These are phyloP conservation scores for Pyrus hybrid DNA, from an alignment of 331 rosid genomes.

Conservation along the genomic window DNA sequence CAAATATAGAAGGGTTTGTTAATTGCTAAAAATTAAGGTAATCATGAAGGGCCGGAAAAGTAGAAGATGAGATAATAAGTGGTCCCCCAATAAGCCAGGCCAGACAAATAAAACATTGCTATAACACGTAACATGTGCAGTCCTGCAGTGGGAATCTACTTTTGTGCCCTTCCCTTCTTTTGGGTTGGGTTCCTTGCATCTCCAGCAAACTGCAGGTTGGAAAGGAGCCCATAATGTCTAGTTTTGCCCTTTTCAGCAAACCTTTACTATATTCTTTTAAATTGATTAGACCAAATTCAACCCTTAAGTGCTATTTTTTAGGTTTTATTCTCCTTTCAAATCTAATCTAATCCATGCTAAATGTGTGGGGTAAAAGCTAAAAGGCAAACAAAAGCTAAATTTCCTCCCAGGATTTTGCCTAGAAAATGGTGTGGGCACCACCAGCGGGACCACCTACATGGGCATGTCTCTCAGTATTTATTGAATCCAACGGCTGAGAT, in stretches of 20 bases:
- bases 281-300: no score
- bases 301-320: no score
- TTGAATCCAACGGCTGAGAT: no score
- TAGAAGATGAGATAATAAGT: conserved; percentile 3
- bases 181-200: conserved; percentile 45
- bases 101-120: conserved; percentile 58
- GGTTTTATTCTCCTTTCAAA: no score
- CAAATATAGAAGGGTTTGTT: conserved; percentile 3
- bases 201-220: conserved; percentile 56
- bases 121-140: conserved; percentile 35
- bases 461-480: no score
- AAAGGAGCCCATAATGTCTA: conserved; percentile 29
- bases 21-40: conserved; percentile 9
- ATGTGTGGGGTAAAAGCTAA: no score
- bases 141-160: conserved; percentile 47
- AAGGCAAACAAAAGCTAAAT: no score
- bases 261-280: no score
- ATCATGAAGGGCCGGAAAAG: conserved; percentile 10
- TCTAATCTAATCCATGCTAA: no score
- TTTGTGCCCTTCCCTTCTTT: conserved; percentile 24
- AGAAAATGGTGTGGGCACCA: no score
- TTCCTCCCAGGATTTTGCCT: no score
- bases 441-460: no score
- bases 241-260: conserved; percentile 15
- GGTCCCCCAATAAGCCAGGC: conserved; percentile 17